phyloP scores from a whole-genome alignment of 805 yeast species.

The Barnettozyma populi region DNA sequence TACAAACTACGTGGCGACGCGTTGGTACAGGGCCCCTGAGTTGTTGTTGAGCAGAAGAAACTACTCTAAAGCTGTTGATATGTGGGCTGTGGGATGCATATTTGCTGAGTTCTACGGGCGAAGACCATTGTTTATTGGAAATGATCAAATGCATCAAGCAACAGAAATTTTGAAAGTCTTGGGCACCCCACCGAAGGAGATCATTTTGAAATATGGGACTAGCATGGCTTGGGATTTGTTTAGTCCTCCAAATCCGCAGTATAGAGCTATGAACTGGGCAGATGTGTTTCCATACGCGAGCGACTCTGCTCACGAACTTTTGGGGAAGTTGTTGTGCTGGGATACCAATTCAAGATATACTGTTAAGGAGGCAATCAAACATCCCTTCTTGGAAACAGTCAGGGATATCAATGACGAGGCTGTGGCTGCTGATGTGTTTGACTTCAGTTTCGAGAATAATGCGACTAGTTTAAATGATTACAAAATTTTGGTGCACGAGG shows the following conservation, averaged over 20 bases:
- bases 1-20: slow-evolving; percentile 85
- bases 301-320: slow-evolving; percentile 42
- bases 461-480: slow-evolving; percentile 37
- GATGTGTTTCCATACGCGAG: slow-evolving; percentile 60
- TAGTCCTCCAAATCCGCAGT: slow-evolving; percentile 38
- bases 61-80: slow-evolving; percentile 70
- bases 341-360: slow-evolving; percentile 48
- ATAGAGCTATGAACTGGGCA: slow-evolving; percentile 41
- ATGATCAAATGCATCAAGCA: slow-evolving; percentile 65
- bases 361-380: slow-evolving; percentile 53
- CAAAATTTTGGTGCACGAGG: slow-evolving; percentile 44
- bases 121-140: slow-evolving; percentile 74
- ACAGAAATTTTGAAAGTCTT: slow-evolving; percentile 60
- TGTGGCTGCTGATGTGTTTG: slow-evolving; percentile 42
- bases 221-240: slow-evolving; percentile 42
- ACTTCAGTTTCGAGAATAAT: slow-evolving; percentile 59
- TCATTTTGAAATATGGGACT: slow-evolving; percentile 40
- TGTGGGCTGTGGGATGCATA: slow-evolving; percentile 95
- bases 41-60: slow-evolving; percentile 54
- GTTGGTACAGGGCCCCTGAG: slow-evolving; percentile 97
- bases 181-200: slow-evolving; percentile 60
- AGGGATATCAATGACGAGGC: slow-evolving; percentile 57
- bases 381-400: slow-evolving; percentile 48
- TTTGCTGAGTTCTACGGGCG: slow-evolving; percentile 80
- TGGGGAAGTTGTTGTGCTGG: slow-evolving; percentile 59